Conservation (phyloP, 257 asterid genomes). For the Forsythia suspensa region DNA sequence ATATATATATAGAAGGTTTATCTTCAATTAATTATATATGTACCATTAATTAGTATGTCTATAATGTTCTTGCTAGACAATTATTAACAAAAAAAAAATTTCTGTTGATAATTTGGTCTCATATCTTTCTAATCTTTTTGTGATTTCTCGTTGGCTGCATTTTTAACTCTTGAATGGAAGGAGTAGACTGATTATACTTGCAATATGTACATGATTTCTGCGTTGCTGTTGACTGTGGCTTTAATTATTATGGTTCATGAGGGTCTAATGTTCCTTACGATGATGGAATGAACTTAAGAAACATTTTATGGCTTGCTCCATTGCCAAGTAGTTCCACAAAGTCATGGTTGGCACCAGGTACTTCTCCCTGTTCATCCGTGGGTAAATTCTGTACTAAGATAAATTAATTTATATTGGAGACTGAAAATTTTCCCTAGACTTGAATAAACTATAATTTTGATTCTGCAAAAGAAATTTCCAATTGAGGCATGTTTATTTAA, state of each 20-base stretch:
- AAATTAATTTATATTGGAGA: not conserved
- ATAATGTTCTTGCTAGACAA: constrained; percentile 3
- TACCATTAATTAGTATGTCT: not conserved
- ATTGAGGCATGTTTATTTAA: not conserved
- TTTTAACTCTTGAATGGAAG: not conserved
- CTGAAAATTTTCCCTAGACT: not conserved
- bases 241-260: constrained; percentile 32
- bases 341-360: constrained; percentile 89
- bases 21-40: not conserved
- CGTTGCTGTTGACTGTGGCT: constrained; percentile 18
- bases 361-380: constrained; percentile 20
- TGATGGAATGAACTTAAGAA: constrained; percentile 82
- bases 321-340: constrained; percentile 59
- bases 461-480: not conserved
- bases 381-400: not conserved
- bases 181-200: not conserved
- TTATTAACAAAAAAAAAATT: not conserved
- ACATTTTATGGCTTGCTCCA: constrained; percentile 96
- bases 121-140: not conserved
- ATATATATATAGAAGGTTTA: not conserved
- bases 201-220: not conserved
- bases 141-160: not conserved
- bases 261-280: constrained; percentile 79
- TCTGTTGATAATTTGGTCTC: not conserved
- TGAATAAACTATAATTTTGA: constrained; percentile 6